Conservation (phyloP, 1,139 yeast species). For the Kodamaea alishanica region DNA sequence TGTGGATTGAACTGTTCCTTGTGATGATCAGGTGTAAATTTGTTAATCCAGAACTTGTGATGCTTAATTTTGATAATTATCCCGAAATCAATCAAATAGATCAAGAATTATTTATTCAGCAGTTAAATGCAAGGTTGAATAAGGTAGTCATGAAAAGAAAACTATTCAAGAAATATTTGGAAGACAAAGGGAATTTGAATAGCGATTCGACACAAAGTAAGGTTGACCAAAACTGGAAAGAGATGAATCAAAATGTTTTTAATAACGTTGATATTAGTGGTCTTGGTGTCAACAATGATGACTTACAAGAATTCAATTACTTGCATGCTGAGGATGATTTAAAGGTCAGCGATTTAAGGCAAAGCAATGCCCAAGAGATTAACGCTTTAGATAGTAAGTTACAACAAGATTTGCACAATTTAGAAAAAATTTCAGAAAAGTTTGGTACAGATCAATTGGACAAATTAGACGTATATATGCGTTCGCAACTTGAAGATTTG, state of each 20-base stretch:
- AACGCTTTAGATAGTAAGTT: slow-evolving; percentile 12
- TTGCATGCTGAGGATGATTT: slow-evolving; percentile 21
- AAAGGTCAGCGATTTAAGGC: slow-evolving; percentile 1
- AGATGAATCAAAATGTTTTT: slow-evolving; percentile 41
- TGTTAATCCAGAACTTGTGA: slow-evolving; percentile 44
- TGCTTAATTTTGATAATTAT: slow-evolving; percentile 33
- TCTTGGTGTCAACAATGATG: slow-evolving; percentile 59
- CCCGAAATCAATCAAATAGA: slow-evolving; percentile 17
- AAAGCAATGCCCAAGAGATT: neutral
- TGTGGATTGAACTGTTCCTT: slow-evolving; percentile 63
- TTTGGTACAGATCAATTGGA: slow-evolving; percentile 18
- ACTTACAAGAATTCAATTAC: slow-evolving; percentile 53
- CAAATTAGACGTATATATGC: slow-evolving; percentile 9
- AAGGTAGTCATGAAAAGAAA: slow-evolving; percentile 29
- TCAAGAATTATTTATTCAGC: slow-evolving; percentile 24
- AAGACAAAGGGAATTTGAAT: slow-evolving; percentile 16
- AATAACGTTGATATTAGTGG: slow-evolving; percentile 40
- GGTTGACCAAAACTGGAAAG: slow-evolving; percentile 50
- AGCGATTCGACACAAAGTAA: slow-evolving; percentile 22
- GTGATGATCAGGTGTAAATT: slow-evolving; percentile 59
- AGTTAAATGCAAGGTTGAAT: slow-evolving; percentile 29
- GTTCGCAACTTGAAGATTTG: too few relatives aligned
- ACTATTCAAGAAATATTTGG: slow-evolving; percentile 33
- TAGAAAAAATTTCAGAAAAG: slow-evolving; percentile 9
- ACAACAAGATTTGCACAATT: slow-evolving; percentile 8